Base-by-base conservation (phyloP, 2,329 filamentous ascomycete genomes). In the Ceratocystis eucalypticola region DNA sequence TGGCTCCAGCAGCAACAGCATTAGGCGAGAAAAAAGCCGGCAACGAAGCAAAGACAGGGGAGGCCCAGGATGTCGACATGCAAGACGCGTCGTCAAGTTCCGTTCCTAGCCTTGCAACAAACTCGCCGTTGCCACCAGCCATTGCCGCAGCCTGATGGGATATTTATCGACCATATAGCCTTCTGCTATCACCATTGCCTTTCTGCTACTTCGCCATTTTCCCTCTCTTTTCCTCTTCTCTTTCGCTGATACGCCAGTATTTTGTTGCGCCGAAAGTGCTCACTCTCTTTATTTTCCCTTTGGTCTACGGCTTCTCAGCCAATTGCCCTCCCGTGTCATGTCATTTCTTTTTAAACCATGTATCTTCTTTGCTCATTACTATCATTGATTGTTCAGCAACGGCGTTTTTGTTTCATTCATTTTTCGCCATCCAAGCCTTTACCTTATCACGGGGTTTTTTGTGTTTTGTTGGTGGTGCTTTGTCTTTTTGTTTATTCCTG, bases 11-110 rank as follows among this genome's bases (percentile, higher is more conserved):
- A n/a, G 12, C 25, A 10, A 12, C 55, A 33, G 7, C 15, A 10
- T 59, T 20, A 30, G 55, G n/a, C 15, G 84, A 85, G 72, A 83
- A 84, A 71, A 83, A 84, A 70, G 87, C 88, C 62, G 78, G 74
- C 45, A 75, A 74, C 66, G 78, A 79, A 67, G 73, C 75, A 68
- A 81, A 81, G 73, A 82, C 80, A 72, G 78, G 77, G 71, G 87
- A 77, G 71, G 86, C 88, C 63, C 78, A 75, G 44, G 76, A 75
- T 64, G 78, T 79, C 68, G 74, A 75, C 69, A 81, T 81, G 73
- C 82, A 81, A 71, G 83, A 85, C 71, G 82, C 82, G 76, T 41
- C 37, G 37, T 77, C 75, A 65, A 83, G 80, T 70, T 74, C 74
- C 10, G 73, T 76, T 2, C 76, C 80, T 7, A 84, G 81, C 70